Evolutionary conservation across 1,139 yeast genomes (phyloP).

Genomic region (Kodamaea alishanica): DNA sequence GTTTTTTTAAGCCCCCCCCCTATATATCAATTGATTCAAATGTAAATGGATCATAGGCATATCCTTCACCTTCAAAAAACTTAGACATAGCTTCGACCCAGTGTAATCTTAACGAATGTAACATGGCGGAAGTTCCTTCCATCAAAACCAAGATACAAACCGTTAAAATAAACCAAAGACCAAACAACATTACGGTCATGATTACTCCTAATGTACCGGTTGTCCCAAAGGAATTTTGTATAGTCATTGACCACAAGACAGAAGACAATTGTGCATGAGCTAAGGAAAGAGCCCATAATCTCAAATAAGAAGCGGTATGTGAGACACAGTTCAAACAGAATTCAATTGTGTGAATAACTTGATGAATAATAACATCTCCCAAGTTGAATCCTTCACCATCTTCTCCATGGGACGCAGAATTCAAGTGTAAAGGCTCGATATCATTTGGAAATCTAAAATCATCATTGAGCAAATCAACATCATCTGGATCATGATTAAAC

Average conservation of each 20-base stretch:
- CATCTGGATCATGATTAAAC: conserved; percentile 18
- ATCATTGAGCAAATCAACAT: conserved; percentile 32
- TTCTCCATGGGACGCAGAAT: conserved; percentile 25
- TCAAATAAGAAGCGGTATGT: conserved; percentile 94
- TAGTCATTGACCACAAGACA: conserved; percentile 95
- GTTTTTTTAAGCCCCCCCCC: not conserved
- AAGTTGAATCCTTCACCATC: conserved; percentile 60
- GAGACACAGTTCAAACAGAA: conserved; percentile 96
- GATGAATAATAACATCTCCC: conserved; percentile 95
- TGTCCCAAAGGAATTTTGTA: conserved; percentile 71
- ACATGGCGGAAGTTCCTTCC: conserved; percentile 99
- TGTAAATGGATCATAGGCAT: conserved; percentile 74
- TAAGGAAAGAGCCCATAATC: conserved; percentile 94
- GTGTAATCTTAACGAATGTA: conserved; percentile 91
- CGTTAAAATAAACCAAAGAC: conserved; percentile 91
- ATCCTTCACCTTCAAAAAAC: conserved; percentile 94
- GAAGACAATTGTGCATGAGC: conserved; percentile 96
- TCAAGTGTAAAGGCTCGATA: conserved; percentile 40
- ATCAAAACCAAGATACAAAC: conserved; percentile 87
- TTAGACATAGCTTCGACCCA: conserved; percentile 99
- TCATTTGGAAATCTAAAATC: conserved; percentile 44
- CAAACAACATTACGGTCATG: conserved; percentile 75
- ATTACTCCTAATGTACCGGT: conserved; percentile 69
- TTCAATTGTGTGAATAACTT: conserved; percentile 97
- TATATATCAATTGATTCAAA: conserved; percentile 7